Evolutionary conservation across 495 filamentous ascomycete genomes (phyloP), one percentile per base, ranked within the genome.

Genomic region (Talaromyces thailandensis): DNA sequence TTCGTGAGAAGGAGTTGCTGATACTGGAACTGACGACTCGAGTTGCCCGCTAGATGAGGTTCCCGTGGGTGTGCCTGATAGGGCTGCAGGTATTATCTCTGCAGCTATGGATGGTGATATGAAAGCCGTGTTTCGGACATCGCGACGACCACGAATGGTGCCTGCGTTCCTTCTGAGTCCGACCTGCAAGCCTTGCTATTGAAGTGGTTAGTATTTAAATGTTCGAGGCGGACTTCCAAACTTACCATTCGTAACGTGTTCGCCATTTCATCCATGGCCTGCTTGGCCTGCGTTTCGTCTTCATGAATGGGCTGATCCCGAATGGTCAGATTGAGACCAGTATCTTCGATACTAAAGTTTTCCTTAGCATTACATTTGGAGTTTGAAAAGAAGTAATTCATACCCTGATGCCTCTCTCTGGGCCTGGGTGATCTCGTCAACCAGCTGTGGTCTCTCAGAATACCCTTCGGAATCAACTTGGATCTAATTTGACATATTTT

Each of bases 291-390:
- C 60, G 81, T 85, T 65, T 93, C 90, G 70, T 98, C 94, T 73
- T 98, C 94, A 23, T 86, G 86, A 61, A 99, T 95, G 1, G 96
- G 93, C 63, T 95, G 89, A 65, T 91, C 92, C 64, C 91, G 82
- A 64, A 99, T 99, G 63, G 88, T 94, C 26, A 99, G 77, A 71
- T 94, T 98, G 75, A 96, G 89, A 61, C 88, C 81, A 26, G 85
- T 79, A 56, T 90, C 88, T 40, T 91, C 88, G 60, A 73, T 71
- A 73, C 71, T 86, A 32, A 79, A 64, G 74, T 24, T 6, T 56
- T 11, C 35, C 40, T 73, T 18, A 72, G 67, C 58, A 63, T 60
- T 24, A 43, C 50, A 24, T 48, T 62, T 26, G 40, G 3, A 18
- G 9, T 55, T 26, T n/a, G 24, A 55, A 29, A 25, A 14, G n/a